A percentile compares a stretch with the other conserved stretches of the same genome.
These are phyloP conservation scores for Hymenoscyphus salicellus DNA, from an alignment of 2,329 filamentous ascomycete genomes.

Conservation along the genomic window DNA sequence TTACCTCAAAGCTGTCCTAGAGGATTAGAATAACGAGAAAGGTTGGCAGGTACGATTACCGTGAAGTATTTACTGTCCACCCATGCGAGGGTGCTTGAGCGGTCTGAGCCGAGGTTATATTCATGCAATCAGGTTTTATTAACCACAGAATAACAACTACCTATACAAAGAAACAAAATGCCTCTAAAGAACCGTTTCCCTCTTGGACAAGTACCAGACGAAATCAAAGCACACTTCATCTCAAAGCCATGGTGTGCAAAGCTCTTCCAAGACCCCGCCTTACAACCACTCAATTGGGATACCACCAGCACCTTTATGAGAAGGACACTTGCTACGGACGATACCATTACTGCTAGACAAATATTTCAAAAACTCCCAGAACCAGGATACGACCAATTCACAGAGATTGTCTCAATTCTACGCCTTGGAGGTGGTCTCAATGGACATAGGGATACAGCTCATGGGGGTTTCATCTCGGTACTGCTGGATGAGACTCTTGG, in stretches of 20 bases:
- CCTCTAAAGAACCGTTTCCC: background rate
- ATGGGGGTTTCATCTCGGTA: slow-evolving; percentile 57
- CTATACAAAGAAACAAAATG: background rate
- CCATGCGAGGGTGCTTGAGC: too few relatives aligned
- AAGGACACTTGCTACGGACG: slow-evolving; percentile 19
- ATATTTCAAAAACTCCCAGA: slow-evolving; percentile 18
- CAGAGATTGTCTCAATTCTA: slow-evolving; percentile 21
- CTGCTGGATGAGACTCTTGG: slow-evolving; percentile 56
- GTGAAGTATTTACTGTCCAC: too few relatives aligned
- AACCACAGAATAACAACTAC: background rate
- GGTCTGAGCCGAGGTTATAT: background rate
- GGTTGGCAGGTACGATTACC: too few relatives aligned
- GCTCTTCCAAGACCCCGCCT: slow-evolving; percentile 22
- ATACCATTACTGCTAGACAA: slow-evolving; percentile 27
- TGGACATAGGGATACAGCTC: slow-evolving; percentile 52
- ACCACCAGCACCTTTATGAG: slow-evolving; percentile 22
- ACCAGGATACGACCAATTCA: background rate
- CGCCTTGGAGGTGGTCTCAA: slow-evolving; percentile 51
- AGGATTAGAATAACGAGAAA: too few relatives aligned
- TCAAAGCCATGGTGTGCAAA: slow-evolving; percentile 19
- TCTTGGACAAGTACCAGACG: slow-evolving; percentile 5
- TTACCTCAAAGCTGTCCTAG: too few relatives aligned
- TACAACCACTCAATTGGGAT: slow-evolving; percentile 20
- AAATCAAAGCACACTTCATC: slow-evolving; percentile 21
- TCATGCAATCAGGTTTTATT: too few relatives aligned